Evolutionary conservation across 371 early-diverging fungal genomes (phyloP).

Genomic region (Homolaphlyctis polyrhiza): DNA sequence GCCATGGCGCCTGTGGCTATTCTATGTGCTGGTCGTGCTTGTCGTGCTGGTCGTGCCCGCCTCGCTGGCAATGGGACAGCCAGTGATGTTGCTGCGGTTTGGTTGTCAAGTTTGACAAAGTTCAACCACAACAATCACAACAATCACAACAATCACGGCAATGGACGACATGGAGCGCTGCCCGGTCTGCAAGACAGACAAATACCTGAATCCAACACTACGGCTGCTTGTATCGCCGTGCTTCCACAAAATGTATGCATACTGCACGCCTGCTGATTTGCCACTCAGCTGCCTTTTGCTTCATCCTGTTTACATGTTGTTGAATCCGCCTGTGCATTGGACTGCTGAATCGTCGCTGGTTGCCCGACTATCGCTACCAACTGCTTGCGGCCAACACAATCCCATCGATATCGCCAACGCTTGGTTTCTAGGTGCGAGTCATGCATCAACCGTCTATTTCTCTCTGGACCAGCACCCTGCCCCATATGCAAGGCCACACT

Average conservation of each 20-base stretch:
- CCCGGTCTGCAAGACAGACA: slow-evolving; percentile 92
- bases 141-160: neutral
- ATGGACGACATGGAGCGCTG: slow-evolving; percentile 47
- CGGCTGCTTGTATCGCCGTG: slow-evolving; percentile 94
- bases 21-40: neutral
- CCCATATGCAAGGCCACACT: slow-evolving; percentile 83
- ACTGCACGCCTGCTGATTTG: neutral
- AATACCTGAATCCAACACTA: slow-evolving; percentile 91
- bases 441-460: slow-evolving; percentile 82
- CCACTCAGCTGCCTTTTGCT: slow-evolving; percentile 2
- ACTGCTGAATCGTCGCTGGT: no score
- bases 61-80: neutral
- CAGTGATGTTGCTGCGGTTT: no score
- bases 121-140: neutral
- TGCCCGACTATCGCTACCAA: neutral
- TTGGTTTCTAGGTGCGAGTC: slow-evolving; percentile 69
- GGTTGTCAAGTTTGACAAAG: no score
- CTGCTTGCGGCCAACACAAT: no score
- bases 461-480: slow-evolving; percentile 86
- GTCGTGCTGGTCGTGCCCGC: neutral
- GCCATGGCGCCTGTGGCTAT: neutral
- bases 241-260: slow-evolving; percentile 93
- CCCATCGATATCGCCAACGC: no score
- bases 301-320: neutral
- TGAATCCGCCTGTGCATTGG: no score